These are phyloP conservation scores for Tephrocybe sp. DNA, from an alignment of 768 basidiomycete genomes.

Conservation along the genomic window DNA sequence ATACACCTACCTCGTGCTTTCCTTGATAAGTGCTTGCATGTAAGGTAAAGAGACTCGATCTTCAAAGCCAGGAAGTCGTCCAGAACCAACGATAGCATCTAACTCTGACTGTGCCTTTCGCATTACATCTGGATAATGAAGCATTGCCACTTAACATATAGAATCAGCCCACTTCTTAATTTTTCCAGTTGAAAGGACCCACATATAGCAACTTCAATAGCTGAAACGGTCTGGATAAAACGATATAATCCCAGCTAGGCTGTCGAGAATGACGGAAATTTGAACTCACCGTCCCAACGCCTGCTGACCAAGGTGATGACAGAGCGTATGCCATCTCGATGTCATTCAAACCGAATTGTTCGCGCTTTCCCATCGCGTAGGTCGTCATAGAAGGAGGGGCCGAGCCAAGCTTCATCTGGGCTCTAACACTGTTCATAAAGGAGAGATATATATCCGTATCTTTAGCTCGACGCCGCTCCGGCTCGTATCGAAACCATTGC, in stretches of 20 bases:
- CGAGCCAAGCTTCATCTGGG: slow-evolving; percentile 37
- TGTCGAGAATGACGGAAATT: background rate
- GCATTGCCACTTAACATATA: slow-evolving; percentile 34
- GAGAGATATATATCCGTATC: slow-evolving; percentile 30
- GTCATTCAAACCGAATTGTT: slow-evolving; percentile 35
- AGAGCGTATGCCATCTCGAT: slow-evolving; percentile 43
- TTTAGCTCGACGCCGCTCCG: slow-evolving; percentile 31
- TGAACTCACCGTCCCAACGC: slow-evolving; percentile 38
- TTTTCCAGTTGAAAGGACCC: background rate
- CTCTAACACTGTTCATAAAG: slow-evolving; percentile 38
- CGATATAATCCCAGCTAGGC: no score
- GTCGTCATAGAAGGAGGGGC: slow-evolving; percentile 37
- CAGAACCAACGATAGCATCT: slow-evolving; percentile 33
- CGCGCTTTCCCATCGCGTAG: slow-evolving; percentile 33
- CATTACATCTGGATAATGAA: slow-evolving; percentile 35
- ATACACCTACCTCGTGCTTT: slow-evolving; percentile 1
- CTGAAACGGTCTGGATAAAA: background rate
- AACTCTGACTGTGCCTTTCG: slow-evolving; percentile 39
- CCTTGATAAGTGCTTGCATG: slow-evolving; percentile 6
- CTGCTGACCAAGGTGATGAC: slow-evolving; percentile 43
- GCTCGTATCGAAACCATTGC: slow-evolving; percentile 43
- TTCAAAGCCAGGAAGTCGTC: slow-evolving; percentile 37
- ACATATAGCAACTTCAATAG: slow-evolving; percentile 6
- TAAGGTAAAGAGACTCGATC: slow-evolving; percentile 19
- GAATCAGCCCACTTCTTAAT: background rate